Conservation (phyloP, 768 basidiomycete species). For the Mycena galopus region DNA sequence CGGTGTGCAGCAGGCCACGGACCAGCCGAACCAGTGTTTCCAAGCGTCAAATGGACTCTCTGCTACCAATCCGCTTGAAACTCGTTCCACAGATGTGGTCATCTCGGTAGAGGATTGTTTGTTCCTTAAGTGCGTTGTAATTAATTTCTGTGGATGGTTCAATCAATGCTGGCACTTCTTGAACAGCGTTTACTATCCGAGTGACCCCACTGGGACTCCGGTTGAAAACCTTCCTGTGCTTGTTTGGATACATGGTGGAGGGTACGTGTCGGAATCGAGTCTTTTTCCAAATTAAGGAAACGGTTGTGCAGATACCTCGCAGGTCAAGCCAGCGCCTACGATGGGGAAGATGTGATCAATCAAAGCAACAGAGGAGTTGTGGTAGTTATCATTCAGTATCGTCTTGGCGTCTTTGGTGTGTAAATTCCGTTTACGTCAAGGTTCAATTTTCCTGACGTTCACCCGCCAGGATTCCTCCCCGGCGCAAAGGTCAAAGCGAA, state of each 20-base stretch:
- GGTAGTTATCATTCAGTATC: slow-evolving; percentile 30
- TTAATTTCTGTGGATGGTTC: not conserved
- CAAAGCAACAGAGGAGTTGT: slow-evolving; percentile 36
- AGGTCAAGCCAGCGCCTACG: not conserved
- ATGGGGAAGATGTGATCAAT: slow-evolving; percentile 37
- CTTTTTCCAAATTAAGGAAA: not conserved
- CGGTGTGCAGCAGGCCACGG: slow-evolving; percentile 48
- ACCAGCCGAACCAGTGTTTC: slow-evolving; percentile 48
- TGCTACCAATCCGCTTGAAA: slow-evolving; percentile 2
- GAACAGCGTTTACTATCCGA: slow-evolving; percentile 52
- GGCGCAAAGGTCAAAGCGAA: slow-evolving; percentile 42
- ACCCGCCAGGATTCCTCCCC: slow-evolving; percentile 44
- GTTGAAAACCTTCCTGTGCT: slow-evolving; percentile 51
- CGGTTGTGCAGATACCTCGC: slow-evolving; percentile 22
- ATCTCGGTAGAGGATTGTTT: slow-evolving; percentile 53
- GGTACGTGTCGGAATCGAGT: slow-evolving; percentile 15
- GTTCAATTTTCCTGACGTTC: not conserved
- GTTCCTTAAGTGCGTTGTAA: slow-evolving; percentile 50
- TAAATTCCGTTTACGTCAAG: not conserved
- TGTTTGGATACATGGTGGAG: slow-evolving; percentile 59
- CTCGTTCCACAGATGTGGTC: not conserved
- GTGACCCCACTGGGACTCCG: slow-evolving; percentile 37
- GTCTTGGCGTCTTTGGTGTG: slow-evolving; percentile 34
- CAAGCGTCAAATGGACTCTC: slow-evolving; percentile 33
- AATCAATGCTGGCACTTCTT: not conserved